Evolutionary conservation across 2,329 filamentous ascomycete genomes (phyloP).

Genomic region (Metarhizium humberi): DNA sequence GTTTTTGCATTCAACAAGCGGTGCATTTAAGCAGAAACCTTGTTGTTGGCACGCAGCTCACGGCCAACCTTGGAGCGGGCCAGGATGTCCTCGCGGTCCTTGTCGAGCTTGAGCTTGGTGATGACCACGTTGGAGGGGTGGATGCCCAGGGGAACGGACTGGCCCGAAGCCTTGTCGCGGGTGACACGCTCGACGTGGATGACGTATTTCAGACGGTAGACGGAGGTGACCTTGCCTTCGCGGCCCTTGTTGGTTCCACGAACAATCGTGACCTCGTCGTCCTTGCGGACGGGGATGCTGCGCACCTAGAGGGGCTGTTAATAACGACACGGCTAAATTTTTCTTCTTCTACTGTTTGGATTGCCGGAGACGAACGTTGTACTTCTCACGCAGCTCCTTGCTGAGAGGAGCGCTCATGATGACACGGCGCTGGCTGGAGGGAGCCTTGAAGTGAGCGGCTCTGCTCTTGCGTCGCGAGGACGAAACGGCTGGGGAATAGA

Average conservation of each 20-base stretch:
- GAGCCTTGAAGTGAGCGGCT: conserved; percentile 95
- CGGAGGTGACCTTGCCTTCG: conserved; percentile 95
- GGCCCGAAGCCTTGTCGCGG: conserved; percentile 95
- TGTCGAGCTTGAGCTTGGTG: conserved; percentile 97
- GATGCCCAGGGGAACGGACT: conserved; percentile 89
- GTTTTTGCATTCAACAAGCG: background rate
- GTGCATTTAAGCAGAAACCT: conserved; percentile 45
- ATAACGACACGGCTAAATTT: background rate
- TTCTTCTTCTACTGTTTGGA: background rate
- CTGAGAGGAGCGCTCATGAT: conserved; percentile 95
- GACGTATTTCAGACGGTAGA: conserved; percentile 97
- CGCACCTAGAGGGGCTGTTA: conserved; percentile 55
- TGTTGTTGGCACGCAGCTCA: conserved; percentile 65
- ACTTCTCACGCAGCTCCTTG: conserved; percentile 98
- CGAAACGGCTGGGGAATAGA: conserved; percentile 37
- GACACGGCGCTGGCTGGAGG: conserved; percentile 84
- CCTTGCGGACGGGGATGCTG: conserved; percentile 94
- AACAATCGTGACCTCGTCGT: conserved; percentile 88
- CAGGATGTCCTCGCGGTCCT: conserved; percentile 83
- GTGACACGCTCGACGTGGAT: conserved; percentile 95
- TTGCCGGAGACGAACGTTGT: conserved; percentile 64
- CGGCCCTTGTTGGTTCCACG: conserved; percentile 94
- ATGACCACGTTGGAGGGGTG: conserved; percentile 96
- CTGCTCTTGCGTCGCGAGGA: conserved; percentile 97
- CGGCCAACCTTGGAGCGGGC: conserved; percentile 76